Base-by-base conservation (phyloP, 495 filamentous ascomycete species). In the Cudoniella acicularis region DNA sequence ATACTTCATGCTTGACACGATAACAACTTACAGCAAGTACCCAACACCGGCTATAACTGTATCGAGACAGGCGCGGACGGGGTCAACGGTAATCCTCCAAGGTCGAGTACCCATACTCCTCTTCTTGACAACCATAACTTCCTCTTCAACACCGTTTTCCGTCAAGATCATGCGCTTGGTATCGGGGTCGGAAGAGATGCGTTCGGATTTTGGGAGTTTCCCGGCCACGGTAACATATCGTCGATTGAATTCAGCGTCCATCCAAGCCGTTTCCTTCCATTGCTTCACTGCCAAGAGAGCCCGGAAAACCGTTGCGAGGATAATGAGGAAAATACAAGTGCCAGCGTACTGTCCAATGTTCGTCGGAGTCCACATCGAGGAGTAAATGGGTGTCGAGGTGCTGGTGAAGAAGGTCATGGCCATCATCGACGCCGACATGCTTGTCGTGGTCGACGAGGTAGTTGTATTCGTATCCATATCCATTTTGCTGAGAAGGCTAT, bases 281-380 rank as follows among this genome's bases (percentile, higher is more conserved):
- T 72, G 64, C 67, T 88, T 89, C 62, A 83, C 75, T 2, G 90
- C 93, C 45, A 89, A 72, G 10, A 93, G 73, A 17, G 74, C 75
- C 40, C 91, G 87, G 68, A 84, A 85, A 54, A 88, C 63, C 58
- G 86, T 75, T 16, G 86, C 82, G 22, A 96, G 82, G 16, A 86
- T 56, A 70, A 94, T 85, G 46, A 96, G 78, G 71, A 96, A 95
- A 70, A 96, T 87, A 72, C 92, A 95, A 36, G 90, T 93, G 41
- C 80, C 91, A 3, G 88, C 91, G 69, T 96, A 97, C 51, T 75
- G 63, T 53, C 87, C 88, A 0, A 79, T 76, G 17, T 72, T 81
- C 6, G 66, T 74, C 10, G 92, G 93, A 3, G 84, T 86, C 91
- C 92, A 97, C 27, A 72, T 60, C 0, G 73, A 62, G 6, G 89